Base-by-base conservation (phyloP, 371 early-diverging fungal genomes). In the Mortierella sp. region DNA sequence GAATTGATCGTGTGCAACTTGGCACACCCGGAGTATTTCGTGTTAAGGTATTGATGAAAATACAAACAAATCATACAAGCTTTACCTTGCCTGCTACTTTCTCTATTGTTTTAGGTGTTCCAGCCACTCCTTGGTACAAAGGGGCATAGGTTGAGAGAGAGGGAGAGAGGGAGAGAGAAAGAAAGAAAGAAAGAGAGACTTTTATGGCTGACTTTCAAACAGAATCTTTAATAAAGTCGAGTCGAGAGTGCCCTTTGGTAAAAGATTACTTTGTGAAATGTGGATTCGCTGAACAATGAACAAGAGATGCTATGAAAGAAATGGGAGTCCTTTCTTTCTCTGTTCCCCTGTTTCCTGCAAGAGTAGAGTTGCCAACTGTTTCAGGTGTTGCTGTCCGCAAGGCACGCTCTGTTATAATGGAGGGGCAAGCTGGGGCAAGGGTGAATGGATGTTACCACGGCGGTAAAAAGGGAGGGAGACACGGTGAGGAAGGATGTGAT, bases 21-120 rank as follows among this genome's bases (percentile, higher is more conserved):
- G 43, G 43, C 16, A 43, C 2, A 16, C 14, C 43, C 11, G 43
- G 11, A 43, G 11, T 16, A 43, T 14, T 43, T 35, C 35, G 16
- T 14, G 11, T 16, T 43, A 43, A 16, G 11, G 43, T 43, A 14
- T 16, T 11, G 43, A 43, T 14, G 43, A 43, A 43, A 2, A 16
- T 43, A 43, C 43, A 43, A n/a, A 43, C 43, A 43, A n/a, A 10
- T 54, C 54, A n/a, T 54, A n/a, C 54, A 54, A 20, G 54, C 54
- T 32, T 59, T 59, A 6, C 20, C 20, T 28, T 54, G 22, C 55
- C 55, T 54, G 28, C 28, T 54, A 35, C 35, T 28, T 54, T 24
- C 55, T 54, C 55, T 54, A 54, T 54, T 58, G 16, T 58, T 35
- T n/a, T 54, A n/a, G 22, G 54, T 6, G 26, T 54, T n/a, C 54